Evolutionary conservation across 1,284 basidiomycete species (phyloP).

Genomic region (Vanrija sp.): DNA sequence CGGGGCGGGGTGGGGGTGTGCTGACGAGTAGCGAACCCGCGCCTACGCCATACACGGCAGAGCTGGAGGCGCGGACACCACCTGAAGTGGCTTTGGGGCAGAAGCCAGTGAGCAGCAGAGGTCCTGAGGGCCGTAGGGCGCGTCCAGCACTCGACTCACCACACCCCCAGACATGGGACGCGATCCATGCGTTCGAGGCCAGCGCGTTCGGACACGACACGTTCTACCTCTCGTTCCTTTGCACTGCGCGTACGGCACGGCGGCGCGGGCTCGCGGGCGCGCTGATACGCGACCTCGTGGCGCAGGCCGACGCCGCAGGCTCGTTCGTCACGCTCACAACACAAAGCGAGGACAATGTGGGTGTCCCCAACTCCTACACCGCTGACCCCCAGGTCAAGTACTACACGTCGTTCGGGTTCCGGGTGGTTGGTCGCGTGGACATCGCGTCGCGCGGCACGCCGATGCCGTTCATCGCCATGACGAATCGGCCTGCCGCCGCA

Average conservation of each 20-base stretch:
- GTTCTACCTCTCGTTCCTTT: constrained; percentile 7
- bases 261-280: neutral
- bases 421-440: neutral
- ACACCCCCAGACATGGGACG: neutral
- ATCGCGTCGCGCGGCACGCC: neutral
- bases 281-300: neutral
- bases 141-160: neutral
- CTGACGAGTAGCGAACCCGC: neutral
- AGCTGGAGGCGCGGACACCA: neutral
- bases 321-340: constrained; percentile 3
- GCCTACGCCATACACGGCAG: constrained; percentile 4
- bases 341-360: constrained; percentile 1
- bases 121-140: neutral
- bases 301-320: neutral
- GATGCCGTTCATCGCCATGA: neutral
- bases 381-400: neutral
- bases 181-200: neutral
- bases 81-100: neutral
- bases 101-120: neutral
- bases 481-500: too few relatives aligned
- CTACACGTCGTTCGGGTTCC: constrained; percentile 4
- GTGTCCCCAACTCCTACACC: neutral
- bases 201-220: neutral
- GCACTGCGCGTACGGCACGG: constrained; percentile 1
- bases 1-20: neutral